Evolutionary conservation across 208 protist genomes (phyloP).

Genomic region (Leishmania turanica): DNA sequence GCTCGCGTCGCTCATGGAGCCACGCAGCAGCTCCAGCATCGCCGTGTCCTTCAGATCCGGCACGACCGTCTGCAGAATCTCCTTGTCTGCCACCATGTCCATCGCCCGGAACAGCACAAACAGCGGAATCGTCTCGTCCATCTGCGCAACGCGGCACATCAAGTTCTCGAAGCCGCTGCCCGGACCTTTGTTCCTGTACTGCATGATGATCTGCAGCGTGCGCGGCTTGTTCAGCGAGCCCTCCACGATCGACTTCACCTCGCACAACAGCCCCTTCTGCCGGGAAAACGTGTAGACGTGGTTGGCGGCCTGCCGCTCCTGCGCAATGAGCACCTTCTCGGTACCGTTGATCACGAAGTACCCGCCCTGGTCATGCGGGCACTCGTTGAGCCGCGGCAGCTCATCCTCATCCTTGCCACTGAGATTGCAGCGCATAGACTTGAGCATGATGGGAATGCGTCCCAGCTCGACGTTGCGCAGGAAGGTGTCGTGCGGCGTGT

Average conservation of each 20-base stretch:
- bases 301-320: conserved; percentile 98
- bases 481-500: conserved; percentile 39
- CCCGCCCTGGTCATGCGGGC: conserved; percentile 98
- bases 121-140: conserved; percentile 83
- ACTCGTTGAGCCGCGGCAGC: conserved; percentile 96
- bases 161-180: conserved; percentile 89
- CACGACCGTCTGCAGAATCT: conserved; percentile 95
- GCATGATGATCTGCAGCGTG: conserved; percentile 95
- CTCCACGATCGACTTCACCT: conserved; percentile 96
- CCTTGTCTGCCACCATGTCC: conserved; percentile 95
- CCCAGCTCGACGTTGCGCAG: conserved; percentile 94
- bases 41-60: conserved; percentile 83
- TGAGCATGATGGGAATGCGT: conserved; percentile 99
- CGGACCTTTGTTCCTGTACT: conserved; percentile 93
- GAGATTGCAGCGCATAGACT: conserved; percentile 97
- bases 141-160: conserved; percentile 93
- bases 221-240: conserved; percentile 84
- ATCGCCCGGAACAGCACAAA: conserved; percentile 98
- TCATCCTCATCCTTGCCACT: conserved; percentile 91
- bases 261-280: conserved; percentile 91
- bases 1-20: conserved; percentile 94
- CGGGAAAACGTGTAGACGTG: conserved; percentile 97
- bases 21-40: conserved; percentile 87
- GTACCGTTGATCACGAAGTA: conserved; percentile 99
- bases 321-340: conserved; percentile 98